Conservation (phyloP, 768 basidiomycete genomes). For the Termitomyces heimii region DNA sequence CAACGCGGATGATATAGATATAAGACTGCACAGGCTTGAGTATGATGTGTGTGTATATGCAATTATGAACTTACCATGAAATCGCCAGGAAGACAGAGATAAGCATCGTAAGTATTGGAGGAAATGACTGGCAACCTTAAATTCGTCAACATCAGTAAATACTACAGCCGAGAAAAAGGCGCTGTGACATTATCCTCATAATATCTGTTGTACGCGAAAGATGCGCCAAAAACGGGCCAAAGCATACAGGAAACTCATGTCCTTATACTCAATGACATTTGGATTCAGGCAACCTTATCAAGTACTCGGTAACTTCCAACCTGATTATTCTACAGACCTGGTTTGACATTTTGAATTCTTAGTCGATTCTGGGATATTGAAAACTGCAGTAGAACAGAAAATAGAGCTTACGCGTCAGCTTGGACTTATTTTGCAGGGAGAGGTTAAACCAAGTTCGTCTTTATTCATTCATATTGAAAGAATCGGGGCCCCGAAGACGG, state of each 20-base stretch:
- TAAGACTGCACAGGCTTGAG: slow-evolving; percentile 9
- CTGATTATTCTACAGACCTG: background rate
- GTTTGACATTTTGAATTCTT: background rate
- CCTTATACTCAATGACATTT: slow-evolving; percentile 79
- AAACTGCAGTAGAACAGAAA: slow-evolving; percentile 58
- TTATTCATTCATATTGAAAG: slow-evolving; percentile 3
- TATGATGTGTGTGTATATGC: background rate
- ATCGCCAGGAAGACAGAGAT: slow-evolving; percentile 19
- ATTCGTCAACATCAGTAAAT: slow-evolving; percentile 15
- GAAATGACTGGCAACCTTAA: no score
- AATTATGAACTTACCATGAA: slow-evolving; percentile 19
- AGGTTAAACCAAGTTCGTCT: slow-evolving; percentile 84
- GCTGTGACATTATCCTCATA: background rate
- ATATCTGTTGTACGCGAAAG: background rate
- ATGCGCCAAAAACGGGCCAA: slow-evolving; percentile 98
- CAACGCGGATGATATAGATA: slow-evolving; percentile 32
- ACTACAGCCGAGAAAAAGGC: background rate
- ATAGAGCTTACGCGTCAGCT: slow-evolving; percentile 76
- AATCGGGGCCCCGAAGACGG: slow-evolving; percentile 36
- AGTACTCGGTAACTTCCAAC: slow-evolving; percentile 58
- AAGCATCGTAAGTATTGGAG: slow-evolving; percentile 6
- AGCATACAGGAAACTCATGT: slow-evolving; percentile 91
- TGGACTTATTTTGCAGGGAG: slow-evolving; percentile 73
- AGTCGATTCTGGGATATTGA: slow-evolving; percentile 89
- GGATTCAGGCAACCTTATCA: slow-evolving; percentile 94